Base-by-base conservation (phyloP, 306 rosid species). In the Purshia tridentata region DNA sequence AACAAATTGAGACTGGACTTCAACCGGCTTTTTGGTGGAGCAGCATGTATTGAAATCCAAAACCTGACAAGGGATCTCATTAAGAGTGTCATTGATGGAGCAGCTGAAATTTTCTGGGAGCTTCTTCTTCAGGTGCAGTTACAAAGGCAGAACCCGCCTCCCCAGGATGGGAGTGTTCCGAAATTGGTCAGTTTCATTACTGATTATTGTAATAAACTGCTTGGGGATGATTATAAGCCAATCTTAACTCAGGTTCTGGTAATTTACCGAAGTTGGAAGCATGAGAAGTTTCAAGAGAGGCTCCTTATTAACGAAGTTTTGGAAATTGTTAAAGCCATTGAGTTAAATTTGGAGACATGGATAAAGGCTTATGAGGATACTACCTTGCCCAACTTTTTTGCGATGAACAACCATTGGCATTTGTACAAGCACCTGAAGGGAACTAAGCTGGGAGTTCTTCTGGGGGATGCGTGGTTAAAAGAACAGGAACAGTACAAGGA, bases 41-140 rank as follows among this genome's bases (percentile, higher is more conserved):
- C 82, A 5, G 90, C 98, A 5, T 95, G 99, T 84, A 57, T 40
- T 29, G 99, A 95, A 80, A 95, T 95, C 72, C 99, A 95, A 76
- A 91, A 86, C 67, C 78, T 91, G 81, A 95, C 99, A n/a, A 80
- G 99, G 84, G 99, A 91, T 84, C 98, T 95, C 74, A 91, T 95
- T 60, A 95, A 86, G 87, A 84, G 89, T 47, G 96, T 95, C 49
- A 90, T 95, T 49, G 92, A 91, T 79, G 99, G 98, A 48, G 96
- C 87, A 0, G 96, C 99, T 6, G 98, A 89, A 67, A 88, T 95
- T 77, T 95, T 95, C 85, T 88, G 97, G 93, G 99, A 95, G 77
- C 99, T 95, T 75, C 80, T 78, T 64, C 84, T 74, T 70, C 98
- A 95, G 88, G 93, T 91, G 77, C 88, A 88, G 85, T 79, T 95